phyloP scores from a whole-genome alignment of 495 filamentous ascomycete species.

The Penicillium maclennaniae region DNA sequence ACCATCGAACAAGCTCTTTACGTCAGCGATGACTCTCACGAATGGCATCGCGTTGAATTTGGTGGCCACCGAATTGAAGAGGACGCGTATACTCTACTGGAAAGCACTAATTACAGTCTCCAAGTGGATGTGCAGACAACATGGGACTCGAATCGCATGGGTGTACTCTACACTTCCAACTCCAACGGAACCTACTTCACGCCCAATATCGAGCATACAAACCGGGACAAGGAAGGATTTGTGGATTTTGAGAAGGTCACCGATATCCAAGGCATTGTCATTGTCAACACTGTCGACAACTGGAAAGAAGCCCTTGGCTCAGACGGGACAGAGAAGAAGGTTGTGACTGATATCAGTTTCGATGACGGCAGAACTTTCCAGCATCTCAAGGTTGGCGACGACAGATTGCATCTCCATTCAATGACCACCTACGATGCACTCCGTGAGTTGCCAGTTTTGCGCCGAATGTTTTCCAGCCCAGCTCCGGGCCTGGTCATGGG shows the following conservation, averaged over 20 bases:
- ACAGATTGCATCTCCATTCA: constrained; percentile 80
- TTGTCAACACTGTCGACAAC: constrained; percentile 88
- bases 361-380: constrained; percentile 85
- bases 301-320: constrained; percentile 66
- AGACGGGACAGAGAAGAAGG: constrained; percentile 52
- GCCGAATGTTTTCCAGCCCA: constrained; percentile 88
- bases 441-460: constrained; percentile 56
- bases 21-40: constrained; percentile 70
- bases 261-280: constrained; percentile 82
- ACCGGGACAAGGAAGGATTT: constrained; percentile 62
- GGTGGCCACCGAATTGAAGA: constrained; percentile 73
- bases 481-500: constrained; percentile 92
- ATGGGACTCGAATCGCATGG: constrained; percentile 61
- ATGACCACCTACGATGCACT: constrained; percentile 58
- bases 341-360: constrained; percentile 81
- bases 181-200: constrained; percentile 95
- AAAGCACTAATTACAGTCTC: constrained; percentile 95
- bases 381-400: constrained; percentile 53
- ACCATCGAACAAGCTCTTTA: constrained; percentile 89
- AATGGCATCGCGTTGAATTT: constrained; percentile 92
- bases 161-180: constrained; percentile 86
- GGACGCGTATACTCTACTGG: constrained; percentile 87
- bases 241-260: constrained; percentile 94
- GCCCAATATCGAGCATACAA: constrained; percentile 84
- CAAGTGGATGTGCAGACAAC: constrained; percentile 88